Evolutionary conservation across 768 basidiomycete genomes (phyloP).

Genomic region (Boletus bicolor): DNA sequence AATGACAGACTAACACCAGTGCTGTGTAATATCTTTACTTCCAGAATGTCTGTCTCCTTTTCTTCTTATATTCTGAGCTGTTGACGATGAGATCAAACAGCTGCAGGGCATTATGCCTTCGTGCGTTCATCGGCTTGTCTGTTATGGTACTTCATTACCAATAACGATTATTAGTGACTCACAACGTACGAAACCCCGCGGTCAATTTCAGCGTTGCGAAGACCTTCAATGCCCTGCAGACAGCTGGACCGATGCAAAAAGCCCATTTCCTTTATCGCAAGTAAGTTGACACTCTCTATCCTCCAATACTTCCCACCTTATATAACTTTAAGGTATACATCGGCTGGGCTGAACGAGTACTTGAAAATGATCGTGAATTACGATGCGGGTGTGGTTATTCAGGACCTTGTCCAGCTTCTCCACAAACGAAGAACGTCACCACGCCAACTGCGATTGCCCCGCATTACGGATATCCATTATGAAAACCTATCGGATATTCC

Average conservation of each 20-base stretch:
- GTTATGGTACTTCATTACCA: neutral
- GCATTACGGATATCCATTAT: slow-evolving; percentile 34
- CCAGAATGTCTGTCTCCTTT: slow-evolving; percentile 43
- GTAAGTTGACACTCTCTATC: neutral
- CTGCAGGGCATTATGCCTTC: slow-evolving; percentile 44
- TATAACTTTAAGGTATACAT: neutral
- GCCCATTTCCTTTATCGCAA: slow-evolving; percentile 1
- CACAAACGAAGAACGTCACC: slow-evolving; percentile 6
- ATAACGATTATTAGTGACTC: slow-evolving; percentile 5
- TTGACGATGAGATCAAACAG: slow-evolving; percentile 27
- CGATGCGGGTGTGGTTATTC: slow-evolving; percentile 1
- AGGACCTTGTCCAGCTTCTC: slow-evolving; percentile 24
- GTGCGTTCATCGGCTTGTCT: slow-evolving; percentile 32
- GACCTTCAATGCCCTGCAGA: slow-evolving; percentile 7
- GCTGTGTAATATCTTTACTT: slow-evolving; percentile 39
- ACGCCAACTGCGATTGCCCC: neutral
- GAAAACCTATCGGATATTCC: slow-evolving; percentile 30
- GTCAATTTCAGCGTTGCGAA: neutral
- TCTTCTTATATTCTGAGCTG: neutral
- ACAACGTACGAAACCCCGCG: slow-evolving; percentile 20
- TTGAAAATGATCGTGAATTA: slow-evolving; percentile 10
- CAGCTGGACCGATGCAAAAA: neutral
- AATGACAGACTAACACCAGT: slow-evolving; percentile 5
- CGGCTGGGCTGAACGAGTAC: slow-evolving; percentile 1
- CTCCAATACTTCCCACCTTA: neutral